Evolutionary conservation across 257 asterid genomes (phyloP).

Genomic region (Euphrasia confusa): DNA sequence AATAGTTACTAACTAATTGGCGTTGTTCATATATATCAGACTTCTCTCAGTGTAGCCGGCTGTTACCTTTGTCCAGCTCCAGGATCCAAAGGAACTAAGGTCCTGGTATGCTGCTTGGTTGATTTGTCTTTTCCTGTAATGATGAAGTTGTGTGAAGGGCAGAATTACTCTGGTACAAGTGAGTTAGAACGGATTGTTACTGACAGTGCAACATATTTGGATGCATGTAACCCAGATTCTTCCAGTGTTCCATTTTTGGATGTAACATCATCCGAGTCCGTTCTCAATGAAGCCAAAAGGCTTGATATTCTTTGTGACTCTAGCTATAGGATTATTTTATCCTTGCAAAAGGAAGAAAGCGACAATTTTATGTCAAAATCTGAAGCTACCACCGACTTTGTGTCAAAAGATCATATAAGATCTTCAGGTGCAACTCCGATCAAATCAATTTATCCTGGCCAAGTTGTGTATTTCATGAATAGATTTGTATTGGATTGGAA

Average conservation of each 20-base stretch:
- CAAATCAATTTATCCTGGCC: slow-evolving; percentile 40
- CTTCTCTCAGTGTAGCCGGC: slow-evolving; percentile 71
- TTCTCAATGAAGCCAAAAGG: slow-evolving; percentile 57
- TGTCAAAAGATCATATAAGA: slow-evolving; percentile 27
- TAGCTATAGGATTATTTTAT: slow-evolving; percentile 45
- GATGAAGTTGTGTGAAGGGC: slow-evolving; percentile 32
- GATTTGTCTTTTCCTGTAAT: slow-evolving; percentile 39
- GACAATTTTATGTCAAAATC: slow-evolving; percentile 42
- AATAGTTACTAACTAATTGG: slow-evolving; percentile 14
- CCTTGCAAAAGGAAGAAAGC: slow-evolving; percentile 59
- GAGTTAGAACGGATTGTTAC: slow-evolving; percentile 48
- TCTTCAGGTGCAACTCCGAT: slow-evolving; percentile 22
- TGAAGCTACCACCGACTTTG: slow-evolving; percentile 28
- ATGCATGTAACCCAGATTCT: slow-evolving; percentile 30
- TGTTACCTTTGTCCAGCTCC: slow-evolving; percentile 96
- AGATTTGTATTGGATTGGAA: slow-evolving; percentile 65
- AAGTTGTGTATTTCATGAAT: slow-evolving; percentile 72
- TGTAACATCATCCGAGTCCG: slow-evolving; percentile 42
- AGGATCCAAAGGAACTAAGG: slow-evolving; percentile 77
- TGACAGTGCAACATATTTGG: slow-evolving; percentile 30
- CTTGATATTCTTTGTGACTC: slow-evolving; percentile 54
- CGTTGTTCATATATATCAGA: slow-evolving; percentile 39
- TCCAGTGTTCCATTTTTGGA: slow-evolving; percentile 40
- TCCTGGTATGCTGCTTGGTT: slow-evolving; percentile 56
- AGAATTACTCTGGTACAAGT: slow-evolving; percentile 24